Evolutionary conservation across 257 asterid genomes (phyloP), one percentile per base, ranked within the genome.

Genomic region (Lithospermum erythrorhizon): DNA sequence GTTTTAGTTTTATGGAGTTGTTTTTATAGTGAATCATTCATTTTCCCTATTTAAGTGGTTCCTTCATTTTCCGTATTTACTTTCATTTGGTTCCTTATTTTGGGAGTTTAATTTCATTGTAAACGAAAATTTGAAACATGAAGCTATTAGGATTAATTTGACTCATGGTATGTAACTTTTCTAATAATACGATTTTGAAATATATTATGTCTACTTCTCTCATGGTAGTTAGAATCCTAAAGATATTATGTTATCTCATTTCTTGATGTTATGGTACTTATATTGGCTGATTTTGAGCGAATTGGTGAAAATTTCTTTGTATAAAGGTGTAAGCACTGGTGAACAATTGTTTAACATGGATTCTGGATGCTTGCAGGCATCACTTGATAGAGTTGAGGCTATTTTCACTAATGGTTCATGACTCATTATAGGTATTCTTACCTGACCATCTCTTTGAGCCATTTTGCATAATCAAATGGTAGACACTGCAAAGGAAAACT

Each of bases 371-470:
- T 71, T 91, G 58, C 80, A 88, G 70, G 95, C 96, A 53, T 88
- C 98, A 4, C 95, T 91, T 47, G 98, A 89, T 75, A 79, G 98
- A 80, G 70, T 91, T 13, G 98, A 91, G 83, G 90, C 94, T 60
- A 81, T 91, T 59, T 87, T 88, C 52, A 82, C 95, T 4, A 80
- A 83, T 56, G 18, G 64, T 56, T 52, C 68, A 48, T 76, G 58
- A 64, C 32, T 1, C 49, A n/a, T 55, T 61, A 45, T 68, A 60
- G 76, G 73, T 75, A 73, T 45, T 1, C 53, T 65, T 23, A 45
- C 61, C 59, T 53, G 19, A 70, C 49, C 37, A 53, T 55, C n/a
- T n/a, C n/a, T n/a, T n/a, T n/a, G n/a, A n/a, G n/a, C n/a, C n/a
- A n/a, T n/a, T n/a, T n/a, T n/a, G n/a, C n/a, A n/a, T n/a, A n/a